Base-by-base conservation (phyloP, 352 stramenopile genomes). In the Phytophthora nicotianae region DNA sequence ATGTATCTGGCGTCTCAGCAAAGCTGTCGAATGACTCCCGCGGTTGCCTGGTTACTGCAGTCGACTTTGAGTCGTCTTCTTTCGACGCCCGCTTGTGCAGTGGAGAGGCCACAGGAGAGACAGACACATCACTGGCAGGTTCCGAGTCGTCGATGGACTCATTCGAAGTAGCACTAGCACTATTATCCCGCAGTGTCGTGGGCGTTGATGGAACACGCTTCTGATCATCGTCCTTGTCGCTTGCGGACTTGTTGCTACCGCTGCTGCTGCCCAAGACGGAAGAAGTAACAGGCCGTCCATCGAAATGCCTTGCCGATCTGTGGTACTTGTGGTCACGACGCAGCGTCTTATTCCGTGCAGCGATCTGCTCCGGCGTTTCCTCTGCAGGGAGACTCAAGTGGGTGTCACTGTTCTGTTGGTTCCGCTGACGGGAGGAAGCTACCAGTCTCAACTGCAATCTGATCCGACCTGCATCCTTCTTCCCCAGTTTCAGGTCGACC, bases 361-460 rank as follows among this genome's bases (percentile, higher is more conserved):
- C 61, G 19, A 74, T 48, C 21, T 76, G 63, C 47, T 73, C 63
- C 1, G 52, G 23, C 1, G 52, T 50, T 57, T 75, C 68, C 19
- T 73, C 58, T 0, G 32, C 37, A 4, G 67, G 71, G 11, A 79
- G 55, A 29, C 71, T 79, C 26, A 79, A 33, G 37, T 73, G 41
- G 24, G 67, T 64, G 43, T 79, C 71, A 24, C 40, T 71, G 16
- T 58, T 66, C 37, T 74, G 52, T 46, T 65, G 33, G 41, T 70
- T 58, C 3, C 45, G 23, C 23, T 24, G 45, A 24, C 16, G 14
- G 2, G 53, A 65, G 6, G 58, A 46, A 7, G 74, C 68, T 5
- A 86, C 52, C 35, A 92, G 68, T 53, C 82, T 81, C 58, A 91
- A 29, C 68, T 93, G 84, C 29, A 93, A 68, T 55, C 84, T 74